Percentiles rank a stretch among this genome's conserved stretches.
These are phyloP conservation scores for Alternaria sp. DNA, from an alignment of 2,329 filamentous ascomycete genomes.

Conservation along the genomic window DNA sequence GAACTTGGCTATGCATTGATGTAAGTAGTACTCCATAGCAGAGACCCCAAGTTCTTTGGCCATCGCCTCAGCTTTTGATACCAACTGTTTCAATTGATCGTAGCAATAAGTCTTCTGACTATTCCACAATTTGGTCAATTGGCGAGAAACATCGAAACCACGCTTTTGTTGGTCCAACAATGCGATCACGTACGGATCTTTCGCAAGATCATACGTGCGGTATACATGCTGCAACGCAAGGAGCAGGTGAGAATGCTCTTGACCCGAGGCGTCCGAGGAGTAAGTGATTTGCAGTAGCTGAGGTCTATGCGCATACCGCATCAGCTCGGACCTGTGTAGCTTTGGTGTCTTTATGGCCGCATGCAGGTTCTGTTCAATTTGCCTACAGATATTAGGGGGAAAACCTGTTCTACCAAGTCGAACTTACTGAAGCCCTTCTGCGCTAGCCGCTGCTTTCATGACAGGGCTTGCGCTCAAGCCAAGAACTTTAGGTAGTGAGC, in stretches of 20 bases:
- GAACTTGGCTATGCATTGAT: conserved; percentile 47
- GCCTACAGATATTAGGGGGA: conserved; percentile 43
- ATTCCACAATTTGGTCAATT: conserved; percentile 38
- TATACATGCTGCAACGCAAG: conserved; percentile 28
- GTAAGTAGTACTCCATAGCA: conserved; percentile 53
- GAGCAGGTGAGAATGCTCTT: conserved; percentile 22
- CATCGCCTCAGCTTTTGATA: conserved; percentile 45
- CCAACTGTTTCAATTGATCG: conserved; percentile 50
- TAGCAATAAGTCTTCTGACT: conserved; percentile 52
- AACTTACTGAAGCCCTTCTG: conserved; percentile 58
- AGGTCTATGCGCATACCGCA: conserved; percentile 74
- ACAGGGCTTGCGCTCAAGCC: conserved; percentile 85
- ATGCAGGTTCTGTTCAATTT: conserved; percentile 75
- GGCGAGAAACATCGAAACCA: conserved; percentile 32
- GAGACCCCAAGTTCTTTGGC: conserved; percentile 50
- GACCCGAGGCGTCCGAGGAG: conserved; percentile 23
- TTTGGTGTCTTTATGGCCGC: conserved; percentile 75
- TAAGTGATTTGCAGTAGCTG: conserved; percentile 56
- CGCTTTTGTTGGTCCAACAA: conserved; percentile 36
- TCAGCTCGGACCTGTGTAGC: conserved; percentile 72
- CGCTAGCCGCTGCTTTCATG: conserved; percentile 64
- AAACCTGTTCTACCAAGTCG: not conserved
- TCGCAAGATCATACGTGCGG: conserved; percentile 43
- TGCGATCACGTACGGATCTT: conserved; percentile 53
- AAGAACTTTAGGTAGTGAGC: conserved; percentile 70